Evolutionary conservation across 768 basidiomycete genomes (phyloP).

Genomic region (Aureoboletus auriporus): DNA sequence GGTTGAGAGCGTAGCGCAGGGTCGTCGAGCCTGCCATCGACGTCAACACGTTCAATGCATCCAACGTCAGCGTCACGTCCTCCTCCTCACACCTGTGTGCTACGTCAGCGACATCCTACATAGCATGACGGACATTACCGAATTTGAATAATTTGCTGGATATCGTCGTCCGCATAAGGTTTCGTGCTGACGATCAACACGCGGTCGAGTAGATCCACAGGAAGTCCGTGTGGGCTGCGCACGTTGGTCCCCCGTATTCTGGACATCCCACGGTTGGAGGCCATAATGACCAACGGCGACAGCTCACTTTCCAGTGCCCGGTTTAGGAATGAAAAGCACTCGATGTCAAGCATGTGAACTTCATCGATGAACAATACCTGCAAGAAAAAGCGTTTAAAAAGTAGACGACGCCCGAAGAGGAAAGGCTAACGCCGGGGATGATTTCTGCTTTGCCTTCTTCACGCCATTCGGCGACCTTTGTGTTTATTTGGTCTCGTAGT

Average conservation of each 20-base stretch:
- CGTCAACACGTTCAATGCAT: conserved; percentile 76
- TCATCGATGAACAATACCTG: conserved; percentile 99
- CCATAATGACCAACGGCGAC: conserved; percentile 96
- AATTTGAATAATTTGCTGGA: conserved; percentile 89
- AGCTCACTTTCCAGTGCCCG: conserved; percentile 92
- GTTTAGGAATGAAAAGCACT: conserved; percentile 98
- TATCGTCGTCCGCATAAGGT: conserved; percentile 78
- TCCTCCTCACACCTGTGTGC: conserved; percentile 81
- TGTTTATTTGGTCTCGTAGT: conserved; percentile 92
- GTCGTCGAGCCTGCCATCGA: conserved; percentile 89
- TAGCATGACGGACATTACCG: conserved; percentile 42
- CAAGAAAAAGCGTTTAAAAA: background rate
- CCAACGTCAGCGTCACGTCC: conserved; percentile 76
- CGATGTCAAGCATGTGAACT: conserved; percentile 99
- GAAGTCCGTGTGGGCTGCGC: conserved; percentile 91
- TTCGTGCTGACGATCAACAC: conserved; percentile 94
- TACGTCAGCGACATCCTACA: background rate
- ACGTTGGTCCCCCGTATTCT: conserved; percentile 94
- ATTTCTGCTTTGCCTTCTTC: conserved; percentile 99
- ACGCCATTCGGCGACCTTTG: conserved; percentile 95
- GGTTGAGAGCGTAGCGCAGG: conserved; percentile 88
- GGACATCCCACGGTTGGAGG: conserved; percentile 92
- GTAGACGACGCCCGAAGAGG: background rate
- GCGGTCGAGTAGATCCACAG: conserved; percentile 90
- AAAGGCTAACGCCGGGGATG: conserved; percentile 78